A percentile compares a stretch with the other conserved stretches of the same genome.
phyloP scores from a whole-genome alignment of 2,329 filamentous ascomycete species.

The Pseudogymnoascus sp. region DNA sequence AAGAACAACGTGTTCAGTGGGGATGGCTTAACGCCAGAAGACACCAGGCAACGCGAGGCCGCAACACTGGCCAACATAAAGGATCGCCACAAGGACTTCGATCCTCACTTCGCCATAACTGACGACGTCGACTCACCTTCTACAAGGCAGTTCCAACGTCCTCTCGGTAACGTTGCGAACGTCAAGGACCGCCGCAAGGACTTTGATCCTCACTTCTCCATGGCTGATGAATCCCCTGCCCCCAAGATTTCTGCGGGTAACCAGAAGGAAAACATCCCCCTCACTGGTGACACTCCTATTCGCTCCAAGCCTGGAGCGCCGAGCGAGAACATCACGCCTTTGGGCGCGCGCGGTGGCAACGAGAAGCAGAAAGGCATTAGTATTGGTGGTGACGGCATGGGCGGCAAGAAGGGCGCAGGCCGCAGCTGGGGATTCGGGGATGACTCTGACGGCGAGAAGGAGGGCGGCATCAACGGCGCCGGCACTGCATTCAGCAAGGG shows the following conservation, averaged over 20 bases:
- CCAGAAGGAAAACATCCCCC: conserved; percentile 32
- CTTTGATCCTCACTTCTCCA: conserved; percentile 54
- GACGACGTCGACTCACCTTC: conserved; percentile 51
- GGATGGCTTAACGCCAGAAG: conserved; percentile 32
- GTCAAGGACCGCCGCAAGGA: conserved; percentile 65
- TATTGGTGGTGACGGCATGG: conserved; percentile 59
- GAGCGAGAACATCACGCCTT: conserved; percentile 22
- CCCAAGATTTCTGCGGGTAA: conserved; percentile 30
- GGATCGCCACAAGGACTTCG: conserved; percentile 68
- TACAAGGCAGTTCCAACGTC: conserved; percentile 25
- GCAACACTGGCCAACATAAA: conserved; percentile 64
- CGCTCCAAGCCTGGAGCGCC: conserved; percentile 18
- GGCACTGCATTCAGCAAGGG: conserved; percentile 22
- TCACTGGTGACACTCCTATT: conserved; percentile 16
- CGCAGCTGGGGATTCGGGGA: conserved; percentile 51
- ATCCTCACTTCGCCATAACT: conserved; percentile 65
- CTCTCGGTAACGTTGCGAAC: conserved; percentile 44
- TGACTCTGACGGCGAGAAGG: conserved; percentile 38
- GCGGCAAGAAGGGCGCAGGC: conserved; percentile 45
- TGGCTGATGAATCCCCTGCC: conserved; percentile 56
- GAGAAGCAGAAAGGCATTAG: conserved; percentile 30
- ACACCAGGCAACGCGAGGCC: conserved; percentile 37
- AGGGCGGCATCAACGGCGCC: conserved; percentile 21
- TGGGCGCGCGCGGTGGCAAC: conserved; percentile 17
- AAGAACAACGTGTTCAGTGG: conserved; percentile 65